Conservation (phyloP, 108 stramenopile species). For the Cyclotella distinguenda region DNA sequence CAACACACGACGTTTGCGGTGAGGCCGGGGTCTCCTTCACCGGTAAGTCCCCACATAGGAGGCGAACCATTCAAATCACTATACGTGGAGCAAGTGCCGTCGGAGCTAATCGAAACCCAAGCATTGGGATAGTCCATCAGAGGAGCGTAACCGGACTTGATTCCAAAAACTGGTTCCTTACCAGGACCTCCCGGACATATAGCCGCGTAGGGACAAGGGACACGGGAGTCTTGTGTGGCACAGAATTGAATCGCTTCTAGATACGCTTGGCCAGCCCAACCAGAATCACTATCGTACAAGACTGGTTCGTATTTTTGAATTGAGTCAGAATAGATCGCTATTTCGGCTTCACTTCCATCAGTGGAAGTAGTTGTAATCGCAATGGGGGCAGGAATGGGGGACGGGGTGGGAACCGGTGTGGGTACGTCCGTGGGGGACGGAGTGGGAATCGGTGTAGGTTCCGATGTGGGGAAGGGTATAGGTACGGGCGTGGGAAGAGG, state of each 20-base stretch:
- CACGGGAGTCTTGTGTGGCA: constrained; percentile 1
- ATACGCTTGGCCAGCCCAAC: constrained; percentile 17
- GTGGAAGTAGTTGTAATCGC: not conserved
- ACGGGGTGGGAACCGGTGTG: too few species aligned
- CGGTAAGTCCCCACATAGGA: constrained; percentile 28
- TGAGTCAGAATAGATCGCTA: not conserved
- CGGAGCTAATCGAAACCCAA: constrained; percentile 18
- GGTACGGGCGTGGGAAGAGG: not conserved
- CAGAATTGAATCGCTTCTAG: constrained; percentile 19
- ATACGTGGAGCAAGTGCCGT: constrained; percentile 7
- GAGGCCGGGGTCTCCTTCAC: constrained; percentile 30
- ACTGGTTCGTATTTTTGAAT: constrained; percentile 1
- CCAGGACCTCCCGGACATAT: constrained; percentile 18
- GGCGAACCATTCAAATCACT: constrained; percentile 1
- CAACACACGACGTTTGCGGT: constrained; percentile 35
- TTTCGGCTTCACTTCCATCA: not conserved
- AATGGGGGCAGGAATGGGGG: not conserved
- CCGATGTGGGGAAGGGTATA: too few species aligned
- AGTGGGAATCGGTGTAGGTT: too few species aligned
- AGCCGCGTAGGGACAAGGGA: constrained; percentile 20
- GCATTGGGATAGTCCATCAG: constrained; percentile 14
- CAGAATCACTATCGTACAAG: not conserved
- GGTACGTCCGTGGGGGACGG: too few species aligned
- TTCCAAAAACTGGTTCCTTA: constrained; percentile 10
- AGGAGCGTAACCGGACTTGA: constrained; percentile 10